phyloP scores from a whole-genome alignment of 2,329 filamentous ascomycete species.

The Mycogone perniciosa region DNA sequence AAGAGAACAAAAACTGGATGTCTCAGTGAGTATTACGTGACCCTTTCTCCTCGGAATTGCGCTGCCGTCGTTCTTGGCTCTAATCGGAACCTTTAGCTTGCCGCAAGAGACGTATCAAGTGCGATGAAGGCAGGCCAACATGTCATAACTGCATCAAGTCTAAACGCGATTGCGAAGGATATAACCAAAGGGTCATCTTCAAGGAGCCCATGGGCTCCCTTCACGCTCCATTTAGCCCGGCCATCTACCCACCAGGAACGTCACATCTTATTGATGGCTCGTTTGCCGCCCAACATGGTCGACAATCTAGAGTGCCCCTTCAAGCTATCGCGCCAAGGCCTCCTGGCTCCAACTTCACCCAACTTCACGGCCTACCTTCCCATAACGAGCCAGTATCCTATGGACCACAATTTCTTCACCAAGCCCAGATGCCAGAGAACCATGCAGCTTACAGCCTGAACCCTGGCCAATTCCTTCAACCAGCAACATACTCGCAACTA shows the following conservation, averaged over 20 bases:
- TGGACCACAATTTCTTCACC: constrained; percentile 8
- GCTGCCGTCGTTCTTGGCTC: constrained; percentile 6
- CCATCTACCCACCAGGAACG: constrained; percentile 37
- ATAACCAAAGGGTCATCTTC: constrained; percentile 75
- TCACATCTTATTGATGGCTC: constrained; percentile 20
- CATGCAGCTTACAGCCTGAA: not conserved
- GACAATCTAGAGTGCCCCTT: constrained; percentile 32
- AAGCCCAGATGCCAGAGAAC: not conserved
- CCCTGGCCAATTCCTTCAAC: constrained; percentile 1
- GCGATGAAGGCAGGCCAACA: constrained; percentile 78
- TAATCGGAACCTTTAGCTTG: constrained; percentile 55
- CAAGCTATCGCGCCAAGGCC: constrained; percentile 48
- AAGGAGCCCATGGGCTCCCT: constrained; percentile 52
- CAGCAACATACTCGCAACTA: constrained; percentile 11
- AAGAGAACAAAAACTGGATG: constrained; percentile 90
- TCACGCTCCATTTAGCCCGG: constrained; percentile 31
- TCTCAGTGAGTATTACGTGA: constrained; percentile 56
- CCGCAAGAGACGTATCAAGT: constrained; percentile 92
- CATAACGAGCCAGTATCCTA: constrained; percentile 2
- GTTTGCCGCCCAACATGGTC: constrained; percentile 28
- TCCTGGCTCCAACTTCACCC: constrained; percentile 21
- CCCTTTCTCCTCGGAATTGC: not conserved
- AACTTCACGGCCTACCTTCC: constrained; percentile 6
- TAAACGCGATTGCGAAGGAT: constrained; percentile 76
- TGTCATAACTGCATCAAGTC: constrained; percentile 85